Evolutionary conservation across 2,329 filamentous ascomycete genomes (phyloP), one percentile per base, ranked within the genome.

Genomic region (Ophioceras dolichostomum): DNA sequence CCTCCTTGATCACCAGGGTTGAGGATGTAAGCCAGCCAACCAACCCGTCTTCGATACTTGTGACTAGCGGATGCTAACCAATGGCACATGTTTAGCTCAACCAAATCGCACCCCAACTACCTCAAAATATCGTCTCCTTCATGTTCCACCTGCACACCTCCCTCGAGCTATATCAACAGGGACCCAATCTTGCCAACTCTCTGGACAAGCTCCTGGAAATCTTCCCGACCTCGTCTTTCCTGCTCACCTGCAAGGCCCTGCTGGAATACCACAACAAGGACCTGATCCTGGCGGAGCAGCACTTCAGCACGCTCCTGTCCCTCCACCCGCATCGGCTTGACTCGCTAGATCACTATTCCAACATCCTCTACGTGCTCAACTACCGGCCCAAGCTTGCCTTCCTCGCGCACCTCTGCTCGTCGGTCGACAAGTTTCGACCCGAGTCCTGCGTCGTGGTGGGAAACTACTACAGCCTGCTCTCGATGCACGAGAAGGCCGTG

Each of bases 401-500:
- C 49, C 61, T 98, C 17, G 91, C 91, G 0, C 88, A 95, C 50
- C 68, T 95, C 10, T 93, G 91, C 48, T 88, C 84, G 2, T 80
- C 79, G 34, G 85, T 91, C 6, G 91, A 98, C 65, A 94, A 89
- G 51, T 98, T 98, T 59, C 80, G 91, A 0, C 89, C 91, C 0
- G 91, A 98, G 58, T 94, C 91, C 1, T 96, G 91, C 53, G 93
- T 93, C 38, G 89, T 96, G 1, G 81, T 96, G 18, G 91, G 91
- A 4, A 98, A 98, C 55, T 96, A 96, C 62, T 98, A 95, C 61
- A 93, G 86, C 0, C 64, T 95, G 1, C 78, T 94, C 43, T 94
- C 88, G 0, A 81, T 93, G 55, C 91, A 98, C 55, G 91, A 98
- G 56, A 98, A 98, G 55, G 89, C 91, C 1, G 88, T 98, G 37